Conservation (phyloP, 108 stramenopile genomes). For the Nitzschia sp. region DNA sequence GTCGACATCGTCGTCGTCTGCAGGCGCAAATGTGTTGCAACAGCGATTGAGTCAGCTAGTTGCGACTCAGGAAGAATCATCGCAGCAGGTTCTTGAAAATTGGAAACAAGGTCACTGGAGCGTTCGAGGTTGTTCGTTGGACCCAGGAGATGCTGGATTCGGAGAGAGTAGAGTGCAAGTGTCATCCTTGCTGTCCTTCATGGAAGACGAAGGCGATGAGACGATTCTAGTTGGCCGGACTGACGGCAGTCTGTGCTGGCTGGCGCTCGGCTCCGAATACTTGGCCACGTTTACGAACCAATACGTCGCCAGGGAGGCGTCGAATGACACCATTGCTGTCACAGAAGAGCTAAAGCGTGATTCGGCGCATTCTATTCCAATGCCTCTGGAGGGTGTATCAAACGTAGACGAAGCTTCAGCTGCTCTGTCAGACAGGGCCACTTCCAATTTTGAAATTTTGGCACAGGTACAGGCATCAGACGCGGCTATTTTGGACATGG, state of each 20-base stretch:
- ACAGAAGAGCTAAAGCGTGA: constrained; percentile 2
- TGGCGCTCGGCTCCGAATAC: constrained; percentile 32
- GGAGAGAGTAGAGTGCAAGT: not conserved
- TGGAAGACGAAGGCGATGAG: not conserved
- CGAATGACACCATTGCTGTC: constrained; percentile 10
- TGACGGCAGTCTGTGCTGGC: constrained; percentile 58
- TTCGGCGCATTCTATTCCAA: not conserved
- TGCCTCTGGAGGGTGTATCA: not conserved
- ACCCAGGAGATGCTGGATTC: constrained; percentile 5
- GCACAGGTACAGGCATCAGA: constrained; percentile 8
- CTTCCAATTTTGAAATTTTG: constrained; percentile 8
- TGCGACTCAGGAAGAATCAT: constrained; percentile 1
- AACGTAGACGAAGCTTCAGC: not conserved
- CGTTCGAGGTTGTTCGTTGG: constrained; percentile 42
- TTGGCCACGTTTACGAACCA: constrained; percentile 18
- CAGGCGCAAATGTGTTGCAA: not conserved
- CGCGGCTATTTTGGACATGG: constrained; percentile 17
- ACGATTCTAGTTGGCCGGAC: constrained; percentile 47
- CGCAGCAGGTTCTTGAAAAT: constrained; percentile 25
- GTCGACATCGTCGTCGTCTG: constrained; percentile 15
- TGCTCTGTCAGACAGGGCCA: not conserved
- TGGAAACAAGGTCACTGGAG: constrained; percentile 38
- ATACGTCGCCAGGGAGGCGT: not conserved
- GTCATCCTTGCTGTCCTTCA: not conserved
- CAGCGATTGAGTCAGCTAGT: constrained; percentile 7